Base-by-base conservation (phyloP, 176 grass and related monocot genomes). In the Rhipidocladum racemiflorum region DNA sequence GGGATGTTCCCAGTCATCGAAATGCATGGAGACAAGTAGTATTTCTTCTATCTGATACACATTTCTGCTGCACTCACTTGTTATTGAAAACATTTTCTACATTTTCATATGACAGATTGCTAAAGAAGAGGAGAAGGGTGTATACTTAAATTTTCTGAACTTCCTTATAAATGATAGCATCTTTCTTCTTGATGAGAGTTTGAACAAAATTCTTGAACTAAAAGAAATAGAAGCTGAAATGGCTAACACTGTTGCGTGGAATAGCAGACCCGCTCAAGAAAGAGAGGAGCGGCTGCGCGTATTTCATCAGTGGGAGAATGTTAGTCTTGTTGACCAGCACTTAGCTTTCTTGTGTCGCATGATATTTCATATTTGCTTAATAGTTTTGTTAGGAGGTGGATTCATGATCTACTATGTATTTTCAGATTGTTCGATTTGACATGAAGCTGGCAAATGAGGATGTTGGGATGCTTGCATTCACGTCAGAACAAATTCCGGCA, bases 221-320 rank as follows among this genome's bases (percentile, higher is more conserved):
- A 99, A 99, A 90, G 90, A 90, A 91, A 91, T 99, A 78, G 96
- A 99, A 60, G 96, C 96, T 30, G 96, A 99, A 89, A 95, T 99
- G 86, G 85, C 89, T 66, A 88, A 95, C 70, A 75, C 85, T 28
- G 53, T 86, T 77, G 89, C 88, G 48, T 99, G 96, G 96, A 89
- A 95, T 72, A 55, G 73, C 74, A 95, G 96, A 50, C 82, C 96
- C 6, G 50, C 80, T 66, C 92, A 99, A 86, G 96, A 99, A 88
- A 91, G 96, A 87, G 92, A 99, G 81, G 96, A 99, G 68, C 85
- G 96, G 42, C 83, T 87, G 79, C 90, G 90, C n/a, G 82, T 85
- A 35, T 98, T 93, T 86, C 90, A 93, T 92, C 94, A 91, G 63
- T 90, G 75, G 85, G 96, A 98, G 85, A 98, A 93, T 80, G 95